Conservation (phyloP, 257 asterid genomes). For the Solanum ossicruentum region DNA sequence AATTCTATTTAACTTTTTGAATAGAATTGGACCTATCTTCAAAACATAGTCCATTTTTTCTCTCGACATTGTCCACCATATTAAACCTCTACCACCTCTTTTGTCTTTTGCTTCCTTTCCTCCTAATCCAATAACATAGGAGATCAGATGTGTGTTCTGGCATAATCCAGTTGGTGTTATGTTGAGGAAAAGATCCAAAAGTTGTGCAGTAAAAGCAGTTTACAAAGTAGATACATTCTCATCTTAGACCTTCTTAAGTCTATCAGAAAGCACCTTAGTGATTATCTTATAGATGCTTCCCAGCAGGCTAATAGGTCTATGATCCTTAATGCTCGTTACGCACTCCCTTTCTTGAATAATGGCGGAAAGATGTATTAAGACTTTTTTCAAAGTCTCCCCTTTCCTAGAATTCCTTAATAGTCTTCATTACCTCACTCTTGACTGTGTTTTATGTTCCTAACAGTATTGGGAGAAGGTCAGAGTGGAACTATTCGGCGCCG, state of each 20-base stretch:
- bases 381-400: neutral
- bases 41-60: too few species aligned
- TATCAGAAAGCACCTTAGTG: neutral
- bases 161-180: too few species aligned
- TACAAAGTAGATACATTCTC: neutral
- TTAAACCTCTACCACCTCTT: too few species aligned
- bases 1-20: too few species aligned
- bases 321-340: neutral
- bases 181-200: too few species aligned
- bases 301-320: neutral
- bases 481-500: neutral
- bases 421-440: neutral
- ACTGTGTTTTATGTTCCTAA: neutral
- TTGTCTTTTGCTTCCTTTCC: too few species aligned
- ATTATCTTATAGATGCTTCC: neutral
- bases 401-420: neutral
- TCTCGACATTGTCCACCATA: too few species aligned
- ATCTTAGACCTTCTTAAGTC: neutral
- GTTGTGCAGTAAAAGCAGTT: neutral
- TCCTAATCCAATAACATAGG: too few species aligned
- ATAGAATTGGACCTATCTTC: too few species aligned
- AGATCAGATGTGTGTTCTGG: too few species aligned
- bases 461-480: neutral
- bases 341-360: neutral
- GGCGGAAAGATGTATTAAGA: neutral